Evolutionary conservation across 257 asterid genomes (phyloP), one percentile per base, ranked within the genome.

Genomic region (Orobanche coerulescens): DNA sequence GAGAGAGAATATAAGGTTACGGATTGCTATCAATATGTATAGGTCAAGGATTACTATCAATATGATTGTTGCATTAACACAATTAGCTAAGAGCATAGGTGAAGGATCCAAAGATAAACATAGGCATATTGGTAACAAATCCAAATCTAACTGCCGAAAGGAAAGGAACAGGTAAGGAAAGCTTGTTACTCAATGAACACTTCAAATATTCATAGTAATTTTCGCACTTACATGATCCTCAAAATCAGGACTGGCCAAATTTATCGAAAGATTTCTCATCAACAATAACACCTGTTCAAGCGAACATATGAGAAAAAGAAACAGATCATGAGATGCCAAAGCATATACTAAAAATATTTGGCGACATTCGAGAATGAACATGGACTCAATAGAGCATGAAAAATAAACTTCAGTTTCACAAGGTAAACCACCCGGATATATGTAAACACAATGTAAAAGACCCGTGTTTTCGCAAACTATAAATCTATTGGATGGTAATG

Each of bases 191-290:
- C 46, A 30, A 50, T 4, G 49, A 50, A 48, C 36, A 54, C n/a
- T 65, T 28, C 25, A 25, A n/a, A 54, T 64, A 46, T 24, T 46
- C 23, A 22, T 36, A 10, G 42, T 1, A 65, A 51, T 48, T 48
- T 55, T 51, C n/a, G 65, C 65, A 74, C 97, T 84, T 83, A 87
- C 97, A 71, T 90, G 94, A 73, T 85, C 83, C 83, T 90, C 97
- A 56, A 87, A 84, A 75, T 79, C 88, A 47, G 84, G 91, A 73
- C 86, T 90, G 23, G 87, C 77, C 84, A 90, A 75, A 81, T 90
- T 90, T 87, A 84, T 78, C 26, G 97, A 72, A 67, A 90, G 90
- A 68, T 87, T 90, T 69, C 96, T 85, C 91, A 90, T 90, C 80
- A 90, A 68, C 80, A 90, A 70, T 46, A 83, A 71, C 58, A 83